These are phyloP conservation scores for Pythium oligandrum DNA, from an alignment of 352 stramenopile species.

Conservation along the genomic window DNA sequence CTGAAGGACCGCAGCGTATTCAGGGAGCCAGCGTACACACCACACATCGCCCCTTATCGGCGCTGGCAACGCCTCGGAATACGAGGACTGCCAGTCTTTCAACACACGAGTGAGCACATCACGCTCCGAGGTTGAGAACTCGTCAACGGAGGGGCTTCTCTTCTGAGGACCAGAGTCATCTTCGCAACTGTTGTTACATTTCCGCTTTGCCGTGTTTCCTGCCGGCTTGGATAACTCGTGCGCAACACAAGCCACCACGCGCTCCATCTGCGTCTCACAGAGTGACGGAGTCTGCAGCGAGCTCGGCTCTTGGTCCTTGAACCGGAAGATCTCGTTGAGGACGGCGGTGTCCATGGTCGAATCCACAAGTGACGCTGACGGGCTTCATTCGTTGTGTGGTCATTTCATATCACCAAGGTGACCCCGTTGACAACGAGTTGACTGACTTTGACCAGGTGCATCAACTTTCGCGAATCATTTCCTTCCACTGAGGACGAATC, in stretches of 20 bases:
- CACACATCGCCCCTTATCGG: background rate
- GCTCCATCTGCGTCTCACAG: too few species aligned
- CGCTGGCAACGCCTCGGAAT: background rate
- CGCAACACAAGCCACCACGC: too few species aligned
- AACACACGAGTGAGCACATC: background rate
- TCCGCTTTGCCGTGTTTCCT: too few species aligned
- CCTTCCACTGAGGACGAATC: too few species aligned
- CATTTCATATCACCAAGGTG: too few species aligned
- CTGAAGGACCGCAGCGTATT: constrained; percentile 35
- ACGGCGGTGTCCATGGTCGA: constrained; percentile 4
- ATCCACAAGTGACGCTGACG: too few species aligned
- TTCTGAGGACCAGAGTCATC: background rate
- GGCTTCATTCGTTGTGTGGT: too few species aligned
- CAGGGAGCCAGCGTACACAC: constrained; percentile 28
- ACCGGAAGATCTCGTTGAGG: constrained; percentile 27
- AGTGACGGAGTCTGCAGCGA: too few species aligned
- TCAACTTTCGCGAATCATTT: too few species aligned
- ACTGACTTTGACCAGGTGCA: too few species aligned
- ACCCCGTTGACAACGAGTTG: too few species aligned
- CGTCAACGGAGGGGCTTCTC: background rate
- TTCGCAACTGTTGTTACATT: background rate
- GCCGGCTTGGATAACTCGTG: too few species aligned
- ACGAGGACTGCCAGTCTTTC: background rate
- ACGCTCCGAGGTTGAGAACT: background rate
- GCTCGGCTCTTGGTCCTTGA: constrained; percentile 32